Evolutionary conservation across 176 grass and related monocot genomes (phyloP).

Genomic region (Eragrostis curvula): DNA sequence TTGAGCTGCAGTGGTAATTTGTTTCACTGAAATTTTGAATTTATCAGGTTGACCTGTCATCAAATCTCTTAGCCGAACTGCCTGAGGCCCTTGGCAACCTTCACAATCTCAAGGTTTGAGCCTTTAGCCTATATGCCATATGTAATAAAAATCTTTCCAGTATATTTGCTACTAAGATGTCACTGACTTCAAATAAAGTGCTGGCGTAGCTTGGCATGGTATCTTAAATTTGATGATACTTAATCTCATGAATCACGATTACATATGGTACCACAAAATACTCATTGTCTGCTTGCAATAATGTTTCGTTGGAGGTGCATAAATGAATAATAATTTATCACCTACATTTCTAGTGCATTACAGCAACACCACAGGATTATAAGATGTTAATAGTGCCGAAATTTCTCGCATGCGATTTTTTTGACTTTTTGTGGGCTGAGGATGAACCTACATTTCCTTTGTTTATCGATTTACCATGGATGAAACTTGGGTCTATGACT

Average conservation of each 20-base stretch:
- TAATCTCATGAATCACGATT: background rate
- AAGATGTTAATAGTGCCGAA: background rate
- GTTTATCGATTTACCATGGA: background rate
- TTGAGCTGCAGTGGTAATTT: constrained; percentile 30
- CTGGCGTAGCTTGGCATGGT: background rate
- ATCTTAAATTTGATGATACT: constrained; percentile 27
- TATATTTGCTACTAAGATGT: constrained; percentile 17
- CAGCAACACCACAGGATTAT: background rate
- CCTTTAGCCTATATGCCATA: constrained; percentile 40
- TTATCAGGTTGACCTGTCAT: constrained; percentile 83
- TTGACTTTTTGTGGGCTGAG: background rate
- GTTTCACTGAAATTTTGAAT: constrained; percentile 26
- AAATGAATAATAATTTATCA: background rate
- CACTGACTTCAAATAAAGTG: background rate
- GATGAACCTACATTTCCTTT: background rate
- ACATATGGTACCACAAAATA: constrained; percentile 12
- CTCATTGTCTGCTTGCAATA: constrained; percentile 21
- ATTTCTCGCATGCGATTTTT: constrained; percentile 35
- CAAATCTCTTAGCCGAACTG: constrained; percentile 78
- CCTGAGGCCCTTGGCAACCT: constrained; percentile 78
- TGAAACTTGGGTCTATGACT: constrained; percentile 19
- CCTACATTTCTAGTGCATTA: constrained; percentile 5
- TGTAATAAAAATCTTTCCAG: background rate
- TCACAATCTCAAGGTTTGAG: constrained; percentile 72
- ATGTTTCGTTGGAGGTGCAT: background rate